phyloP scores from a whole-genome alignment of 805 yeast genomes.

The Zygosaccharomyces lentus region DNA sequence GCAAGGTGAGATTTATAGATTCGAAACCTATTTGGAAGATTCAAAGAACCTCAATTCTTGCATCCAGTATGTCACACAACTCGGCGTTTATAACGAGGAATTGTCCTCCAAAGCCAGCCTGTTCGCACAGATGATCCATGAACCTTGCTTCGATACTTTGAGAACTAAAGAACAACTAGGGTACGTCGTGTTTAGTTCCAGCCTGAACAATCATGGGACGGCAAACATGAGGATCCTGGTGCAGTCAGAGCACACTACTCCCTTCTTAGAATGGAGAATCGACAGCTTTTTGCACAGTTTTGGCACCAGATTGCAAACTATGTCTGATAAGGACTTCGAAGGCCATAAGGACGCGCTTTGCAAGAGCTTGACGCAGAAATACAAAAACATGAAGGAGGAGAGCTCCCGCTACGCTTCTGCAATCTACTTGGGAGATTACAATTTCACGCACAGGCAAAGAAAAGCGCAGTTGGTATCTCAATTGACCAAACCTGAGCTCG shows the following conservation, averaged over 20 bases:
- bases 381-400: slow-evolving; percentile 79
- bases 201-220: slow-evolving; percentile 62
- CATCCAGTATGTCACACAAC: slow-evolving; percentile 70
- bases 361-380: slow-evolving; percentile 60
- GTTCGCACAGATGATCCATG: slow-evolving; percentile 67
- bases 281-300: slow-evolving; percentile 55
- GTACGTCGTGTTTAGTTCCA: slow-evolving; percentile 83
- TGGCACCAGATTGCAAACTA: slow-evolving; percentile 41
- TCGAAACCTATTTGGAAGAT: slow-evolving; percentile 53
- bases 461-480: slow-evolving; percentile 54
- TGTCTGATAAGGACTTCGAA: slow-evolving; percentile 61
- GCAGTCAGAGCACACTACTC: slow-evolving; percentile 77
- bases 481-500: slow-evolving; percentile 54
- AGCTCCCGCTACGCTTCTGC: slow-evolving; percentile 57
- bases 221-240: slow-evolving; percentile 57
- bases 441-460: slow-evolving; percentile 55
- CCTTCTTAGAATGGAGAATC: slow-evolving; percentile 72
- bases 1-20: slow-evolving; percentile 40
- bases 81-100: slow-evolving; percentile 49
- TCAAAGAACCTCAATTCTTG: slow-evolving; percentile 75
- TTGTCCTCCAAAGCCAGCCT: slow-evolving; percentile 54
- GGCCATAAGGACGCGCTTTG: slow-evolving; percentile 67
- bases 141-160: slow-evolving; percentile 84
- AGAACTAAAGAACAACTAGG: slow-evolving; percentile 95
- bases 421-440: slow-evolving; percentile 73